Base-by-base conservation (phyloP, 2,329 filamentous ascomycete genomes). In the Diaporthe batatas region DNA sequence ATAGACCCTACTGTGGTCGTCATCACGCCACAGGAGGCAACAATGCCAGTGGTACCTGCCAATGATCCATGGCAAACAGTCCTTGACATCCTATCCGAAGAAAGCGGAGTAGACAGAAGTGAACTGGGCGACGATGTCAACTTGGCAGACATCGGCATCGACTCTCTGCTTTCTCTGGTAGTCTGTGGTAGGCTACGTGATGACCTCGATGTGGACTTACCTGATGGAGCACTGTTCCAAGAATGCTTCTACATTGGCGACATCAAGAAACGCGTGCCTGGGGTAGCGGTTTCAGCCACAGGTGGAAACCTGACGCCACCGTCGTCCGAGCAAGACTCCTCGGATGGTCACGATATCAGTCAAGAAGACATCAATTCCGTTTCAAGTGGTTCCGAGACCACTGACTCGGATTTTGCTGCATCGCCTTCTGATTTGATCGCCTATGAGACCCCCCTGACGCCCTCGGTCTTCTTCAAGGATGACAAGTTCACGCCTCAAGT, bases 201-300 rank as follows among this genome's bases (percentile, higher is more conserved):
- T 36, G 68, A 70, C 16, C 54, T 70, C 11, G 68, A 59, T 11
- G 12, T 70, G 21, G 53, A 70, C 2, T 10, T 58, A 14, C 34
- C 32, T 23, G 34, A 58, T 16, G 55, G 34, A 2, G 32, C 55
- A 23, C 42, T 58, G n/a, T 39, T 58, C 34, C 32, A 39, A 39
- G 55, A 58, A 25, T 58, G 55, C 55, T 16, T 8, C 34, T 23
- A n/a, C 23, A 3, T 58, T 39, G 55, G 34, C 55, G 34, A 58
- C 21, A 23, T 58, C 34, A 58, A 58, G 34, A 58, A 58, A 18
- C 32, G 54, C 21, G 32, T 58, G 8, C 54, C 54, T 2, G 54
- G 32, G 23, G 32, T 18, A 6, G 21, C 21, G 11, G 32, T 6
- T 36, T 18, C 21, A 5, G 32, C 32, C 21, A 7, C 10, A 2